phyloP scores from a whole-genome alignment of 305 asterid genomes.

The Solanum hybrid region DNA sequence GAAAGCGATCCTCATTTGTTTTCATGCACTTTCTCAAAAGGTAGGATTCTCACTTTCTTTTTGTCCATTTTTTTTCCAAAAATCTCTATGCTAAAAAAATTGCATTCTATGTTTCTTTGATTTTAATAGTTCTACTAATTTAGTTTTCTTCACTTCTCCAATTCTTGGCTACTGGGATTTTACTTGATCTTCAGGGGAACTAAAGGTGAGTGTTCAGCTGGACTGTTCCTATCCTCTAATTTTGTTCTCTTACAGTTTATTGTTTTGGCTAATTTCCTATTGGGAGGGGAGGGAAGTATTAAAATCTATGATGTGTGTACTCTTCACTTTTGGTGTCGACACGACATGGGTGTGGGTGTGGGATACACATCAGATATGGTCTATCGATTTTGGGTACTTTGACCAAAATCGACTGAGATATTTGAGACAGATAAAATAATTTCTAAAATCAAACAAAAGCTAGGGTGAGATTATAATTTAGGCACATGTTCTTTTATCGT shows the following conservation, averaged over 20 bases:
- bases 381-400: not conserved
- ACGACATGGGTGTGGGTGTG: not conserved
- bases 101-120: not conserved
- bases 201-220: slow-evolving; percentile 52
- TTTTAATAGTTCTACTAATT: slow-evolving; percentile 30
- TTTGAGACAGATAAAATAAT: not conserved
- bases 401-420: not conserved
- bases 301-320: not conserved
- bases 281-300: not conserved
- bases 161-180: slow-evolving; percentile 21
- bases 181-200: slow-evolving; percentile 60
- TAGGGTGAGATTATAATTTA: not conserved
- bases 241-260: not conserved
- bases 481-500: not conserved
- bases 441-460: not conserved
- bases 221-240: not conserved
- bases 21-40: slow-evolving; percentile 60
- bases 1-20: slow-evolving; percentile 95
- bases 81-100: not conserved
- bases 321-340: not conserved
- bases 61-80: not conserved
- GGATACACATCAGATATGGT: not conserved
- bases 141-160: slow-evolving; percentile 17
- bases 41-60: slow-evolving; percentile 23
- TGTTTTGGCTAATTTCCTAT: not conserved